These are phyloP conservation scores for Erodium maritimum DNA, from an alignment of 345 rosid genomes.

Conservation along the genomic window DNA sequence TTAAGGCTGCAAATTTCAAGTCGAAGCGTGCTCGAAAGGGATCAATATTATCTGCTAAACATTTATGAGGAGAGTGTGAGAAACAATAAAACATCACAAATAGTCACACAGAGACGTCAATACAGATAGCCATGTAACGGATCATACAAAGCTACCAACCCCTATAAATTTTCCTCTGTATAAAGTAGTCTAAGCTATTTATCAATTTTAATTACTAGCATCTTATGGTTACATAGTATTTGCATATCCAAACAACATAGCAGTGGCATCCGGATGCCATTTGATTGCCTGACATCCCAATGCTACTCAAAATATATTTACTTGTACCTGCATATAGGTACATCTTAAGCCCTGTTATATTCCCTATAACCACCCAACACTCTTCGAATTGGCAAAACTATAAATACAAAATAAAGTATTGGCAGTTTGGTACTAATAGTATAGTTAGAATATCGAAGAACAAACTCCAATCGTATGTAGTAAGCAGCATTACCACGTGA, in stretches of 20 bases:
- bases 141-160: neutral
- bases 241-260: neutral
- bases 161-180: neutral
- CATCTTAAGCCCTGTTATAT: no score
- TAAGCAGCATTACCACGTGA: neutral
- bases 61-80: conserved; percentile 7
- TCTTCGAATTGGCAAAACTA: no score
- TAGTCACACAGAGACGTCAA: neutral
- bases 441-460: neutral
- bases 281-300: neutral
- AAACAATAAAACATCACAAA: neutral
- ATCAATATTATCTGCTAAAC: conserved; percentile 29
- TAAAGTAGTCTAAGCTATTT: no score
- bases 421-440: no score
- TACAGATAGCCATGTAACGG: neutral
- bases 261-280: neutral
- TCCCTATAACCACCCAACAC: no score
- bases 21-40: conserved; percentile 25
- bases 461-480: neutral
- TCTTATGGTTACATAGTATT: no score
- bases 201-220: no score
- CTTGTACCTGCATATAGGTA: no score
- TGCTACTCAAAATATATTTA: neutral
- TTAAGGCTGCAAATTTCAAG: conserved; percentile 15
- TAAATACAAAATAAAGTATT: no score